Evolutionary conservation across 1,284 basidiomycete genomes (phyloP), one percentile per base, ranked within the genome.

Genomic region (Leccinum subspadiceum): DNA sequence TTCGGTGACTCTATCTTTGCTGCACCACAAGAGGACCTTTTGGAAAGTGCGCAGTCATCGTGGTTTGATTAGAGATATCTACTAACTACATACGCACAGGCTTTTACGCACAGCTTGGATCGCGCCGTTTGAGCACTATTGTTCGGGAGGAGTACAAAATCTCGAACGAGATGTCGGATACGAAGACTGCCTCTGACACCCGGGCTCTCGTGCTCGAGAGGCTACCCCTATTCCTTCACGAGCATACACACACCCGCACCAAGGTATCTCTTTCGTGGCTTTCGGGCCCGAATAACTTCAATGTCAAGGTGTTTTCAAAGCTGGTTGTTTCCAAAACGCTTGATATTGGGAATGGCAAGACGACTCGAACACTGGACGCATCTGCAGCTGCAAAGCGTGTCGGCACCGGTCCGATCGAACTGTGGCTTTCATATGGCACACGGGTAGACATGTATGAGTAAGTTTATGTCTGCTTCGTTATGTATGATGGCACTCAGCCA

Each of bases 391-490:
- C 91, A 15, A 81, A 81, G 60, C 79, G 83, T 39, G 71, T 76
- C 15, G 79, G 81, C 2, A 79, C 76, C 49, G 86, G 90, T 8
- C 80, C 84, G 8, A 84, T 96, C 52, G 81, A 89, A 48, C 72
- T 97, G 29, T 93, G 89, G 79, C 76, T 97, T 35, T 89, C 93
- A 4, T 78, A 80, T 15, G 85, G 87, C 60, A 78, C 88, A 9
- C 83, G 91, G 62, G 77, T 90, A n/a, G 95, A 98, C 70, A 92
- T 93, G 83, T 97, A 93, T 69, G 95, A 97, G 92, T 93, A 67
- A 77, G 91, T 81, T 13, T 4, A 12, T 15, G 20, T 24, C 4
- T 54, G 44, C 26, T 20, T 20, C 22, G 7, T 33, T 8, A 6
- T 24, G 24, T 48, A 39, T 29, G 53, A 37, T 53, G 12, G 24